Conservation (phyloP, 2,329 filamentous ascomycete genomes). For the Calonectria crousiana region DNA sequence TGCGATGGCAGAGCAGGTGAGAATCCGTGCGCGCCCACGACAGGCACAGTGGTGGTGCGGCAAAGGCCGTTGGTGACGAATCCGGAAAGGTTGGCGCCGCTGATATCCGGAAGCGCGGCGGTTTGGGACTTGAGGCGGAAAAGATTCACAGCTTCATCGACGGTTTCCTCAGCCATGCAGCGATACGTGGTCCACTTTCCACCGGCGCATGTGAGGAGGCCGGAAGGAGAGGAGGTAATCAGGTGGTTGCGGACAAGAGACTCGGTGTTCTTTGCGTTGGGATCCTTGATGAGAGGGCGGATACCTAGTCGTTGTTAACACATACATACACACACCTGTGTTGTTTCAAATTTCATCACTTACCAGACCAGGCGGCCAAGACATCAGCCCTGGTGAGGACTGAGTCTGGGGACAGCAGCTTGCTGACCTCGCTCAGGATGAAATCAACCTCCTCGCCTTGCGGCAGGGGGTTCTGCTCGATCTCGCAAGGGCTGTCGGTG, state of each 20-base stretch:
- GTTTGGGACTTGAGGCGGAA: slow-evolving; percentile 70
- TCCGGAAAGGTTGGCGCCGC: slow-evolving; percentile 66
- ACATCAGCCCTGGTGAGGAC: slow-evolving; percentile 81
- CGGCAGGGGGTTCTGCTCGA: slow-evolving; percentile 77
- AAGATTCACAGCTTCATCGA: slow-evolving; percentile 79
- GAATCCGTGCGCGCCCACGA: slow-evolving; percentile 83
- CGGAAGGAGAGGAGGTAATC: slow-evolving; percentile 79
- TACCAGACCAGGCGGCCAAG: slow-evolving; percentile 84
- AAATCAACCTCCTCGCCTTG: slow-evolving; percentile 84
- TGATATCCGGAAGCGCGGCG: slow-evolving; percentile 71
- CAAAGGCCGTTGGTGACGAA: slow-evolving; percentile 75
- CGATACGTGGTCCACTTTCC: slow-evolving; percentile 93
- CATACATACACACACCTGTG: accelerated
- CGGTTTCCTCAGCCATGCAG: slow-evolving; percentile 88
- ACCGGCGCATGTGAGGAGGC: slow-evolving; percentile 83
- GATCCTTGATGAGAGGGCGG: slow-evolving; percentile 83
- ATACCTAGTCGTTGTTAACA: slow-evolving; percentile 61
- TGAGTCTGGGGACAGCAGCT: slow-evolving; percentile 81
- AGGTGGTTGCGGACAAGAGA: slow-evolving; percentile 87
- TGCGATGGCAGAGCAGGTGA: slow-evolving; percentile 50
- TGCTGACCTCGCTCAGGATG: slow-evolving; percentile 83
- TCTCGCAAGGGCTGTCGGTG: slow-evolving; percentile 79
- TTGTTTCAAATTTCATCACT: slow-evolving; percentile 22
- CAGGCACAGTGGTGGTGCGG: slow-evolving; percentile 79
- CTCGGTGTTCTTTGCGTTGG: slow-evolving; percentile 84